Base-by-base conservation (phyloP, 2,329 filamentous ascomycete genomes). In the Fusarium duplospermum region DNA sequence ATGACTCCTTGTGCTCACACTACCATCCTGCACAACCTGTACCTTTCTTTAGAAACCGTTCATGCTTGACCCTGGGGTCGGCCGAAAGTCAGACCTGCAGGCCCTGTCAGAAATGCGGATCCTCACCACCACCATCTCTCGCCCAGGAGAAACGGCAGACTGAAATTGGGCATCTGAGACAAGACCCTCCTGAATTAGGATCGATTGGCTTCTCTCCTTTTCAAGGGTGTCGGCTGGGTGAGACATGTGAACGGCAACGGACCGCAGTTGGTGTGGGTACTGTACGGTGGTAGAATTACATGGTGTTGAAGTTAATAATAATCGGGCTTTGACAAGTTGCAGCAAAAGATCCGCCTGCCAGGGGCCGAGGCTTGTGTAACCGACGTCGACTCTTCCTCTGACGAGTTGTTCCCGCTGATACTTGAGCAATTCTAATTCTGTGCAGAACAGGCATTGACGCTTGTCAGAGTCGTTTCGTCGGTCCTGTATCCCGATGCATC, bases 191-290 rank as follows among this genome's bases (percentile, higher is more conserved):
- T 35, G 16, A 69, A 66, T 73, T 52, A 45, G 66, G 73, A 47
- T 64, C 67, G 67, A 70, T 66, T 70, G 57, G 38, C 45, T 63
- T 45, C 61, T 24, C 65, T 54, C 59, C 42, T 58, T 35, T 11
- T 61, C 27, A 62, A 56, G 42, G 66, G 67, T 75, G 70, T 72
- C 38, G 68, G 35, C 70, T 29, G 45, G 64, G 58, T 62, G 62
- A 72, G 74, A 70, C 74, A 76, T 74, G 68, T 75, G 72, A 75
- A 72, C 71, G 56, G 64, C 45, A 70, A 62, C 67, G 62, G 66
- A 66, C 62, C 54, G 63, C 66, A 35, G 69, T 67, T 70, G 64
- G 56, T 74, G 72, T 62, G 68, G 58, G 66, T 63, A 60, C 61
- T 38, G 65, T 65, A 60, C 61, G 38, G 65, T 65, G 64, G 69